Percentiles rank a stretch among this genome's conserved stretches.
Evolutionary conservation across 306 rosid genomes (phyloP).

Genomic region (Trifolium repens): DNA sequence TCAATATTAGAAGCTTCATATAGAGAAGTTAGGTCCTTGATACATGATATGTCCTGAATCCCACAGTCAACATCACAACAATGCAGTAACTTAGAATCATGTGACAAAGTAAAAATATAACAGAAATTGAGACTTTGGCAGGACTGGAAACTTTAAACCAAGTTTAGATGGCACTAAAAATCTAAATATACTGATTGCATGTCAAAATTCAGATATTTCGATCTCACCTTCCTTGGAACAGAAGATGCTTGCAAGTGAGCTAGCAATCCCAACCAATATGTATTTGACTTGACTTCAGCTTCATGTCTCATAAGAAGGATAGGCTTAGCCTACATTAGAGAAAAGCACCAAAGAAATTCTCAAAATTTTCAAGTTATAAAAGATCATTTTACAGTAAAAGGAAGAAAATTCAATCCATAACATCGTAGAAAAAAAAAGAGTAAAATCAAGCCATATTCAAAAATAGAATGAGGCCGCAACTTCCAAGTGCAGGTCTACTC

Average conservation of each 20-base stretch:
- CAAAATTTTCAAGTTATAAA: constrained; percentile 28
- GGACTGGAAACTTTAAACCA: constrained; percentile 21
- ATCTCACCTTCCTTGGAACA: constrained; percentile 93
- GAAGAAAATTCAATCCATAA: constrained; percentile 7
- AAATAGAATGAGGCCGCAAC: constrained; percentile 23
- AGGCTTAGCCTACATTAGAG: constrained; percentile 72
- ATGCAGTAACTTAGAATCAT: constrained; percentile 32
- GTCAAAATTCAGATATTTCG: constrained; percentile 28
- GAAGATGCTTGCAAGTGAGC: constrained; percentile 95
- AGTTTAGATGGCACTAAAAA: constrained; percentile 23
- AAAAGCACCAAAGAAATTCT: constrained; percentile 34
- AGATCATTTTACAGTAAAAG: not conserved
- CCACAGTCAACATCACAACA: constrained; percentile 41
- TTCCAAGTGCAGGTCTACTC: not conserved
- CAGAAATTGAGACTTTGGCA: constrained; percentile 21
- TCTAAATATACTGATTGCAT: constrained; percentile 19
- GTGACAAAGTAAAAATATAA: not conserved
- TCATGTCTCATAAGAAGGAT: constrained; percentile 97
- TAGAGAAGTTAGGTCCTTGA: constrained; percentile 77
- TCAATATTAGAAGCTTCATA: constrained; percentile 83
- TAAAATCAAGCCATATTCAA: not conserved
- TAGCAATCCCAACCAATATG: constrained; percentile 93
- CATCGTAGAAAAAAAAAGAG: no score
- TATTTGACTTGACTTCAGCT: constrained; percentile 97
- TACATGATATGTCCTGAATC: constrained; percentile 91